These are phyloP conservation scores for Neofusicoccum cordaticola DNA, from an alignment of 2,329 filamentous ascomycete genomes.

Conservation along the genomic window DNA sequence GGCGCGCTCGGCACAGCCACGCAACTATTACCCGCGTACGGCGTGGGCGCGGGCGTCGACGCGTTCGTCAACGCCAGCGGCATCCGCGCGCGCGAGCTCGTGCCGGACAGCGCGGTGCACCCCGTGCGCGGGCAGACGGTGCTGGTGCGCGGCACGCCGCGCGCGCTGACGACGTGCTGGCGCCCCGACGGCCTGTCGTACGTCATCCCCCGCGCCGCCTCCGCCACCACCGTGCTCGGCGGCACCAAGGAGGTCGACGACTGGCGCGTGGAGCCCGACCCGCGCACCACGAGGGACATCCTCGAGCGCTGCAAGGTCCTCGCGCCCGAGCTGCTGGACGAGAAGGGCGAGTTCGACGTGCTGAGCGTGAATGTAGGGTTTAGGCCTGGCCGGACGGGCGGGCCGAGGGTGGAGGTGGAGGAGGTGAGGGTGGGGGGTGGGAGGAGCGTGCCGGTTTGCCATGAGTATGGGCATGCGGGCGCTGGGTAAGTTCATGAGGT, in stretches of 20 bases:
- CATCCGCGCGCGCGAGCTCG: conserved; percentile 38
- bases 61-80: conserved; percentile 46
- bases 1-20: conserved; percentile 24
- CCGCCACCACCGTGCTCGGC: conserved; percentile 43
- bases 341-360: conserved; percentile 40
- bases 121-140: conserved; percentile 48
- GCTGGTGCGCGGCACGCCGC: conserved; percentile 42
- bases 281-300: conserved; percentile 35
- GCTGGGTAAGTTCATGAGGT: conserved; percentile 28
- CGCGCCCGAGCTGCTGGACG: conserved; percentile 35
- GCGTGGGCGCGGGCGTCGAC: neutral
- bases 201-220: conserved; percentile 42
- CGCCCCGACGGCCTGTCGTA: conserved; percentile 34
- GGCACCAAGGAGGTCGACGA: conserved; percentile 43
- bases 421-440: conserved; percentile 23
- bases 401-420: conserved; percentile 44
- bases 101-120: conserved; percentile 34
- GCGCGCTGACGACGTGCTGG: conserved; percentile 23
- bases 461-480: conserved; percentile 49
- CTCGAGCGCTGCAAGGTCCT: conserved; percentile 34
- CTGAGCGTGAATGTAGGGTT: conserved; percentile 43
- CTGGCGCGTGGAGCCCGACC: conserved; percentile 34
- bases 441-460: conserved; percentile 36
- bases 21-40: neutral
- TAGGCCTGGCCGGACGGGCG: conserved; percentile 44